Conservation (phyloP, 805 yeast genomes). For the Ogataea nonfermentans region DNA sequence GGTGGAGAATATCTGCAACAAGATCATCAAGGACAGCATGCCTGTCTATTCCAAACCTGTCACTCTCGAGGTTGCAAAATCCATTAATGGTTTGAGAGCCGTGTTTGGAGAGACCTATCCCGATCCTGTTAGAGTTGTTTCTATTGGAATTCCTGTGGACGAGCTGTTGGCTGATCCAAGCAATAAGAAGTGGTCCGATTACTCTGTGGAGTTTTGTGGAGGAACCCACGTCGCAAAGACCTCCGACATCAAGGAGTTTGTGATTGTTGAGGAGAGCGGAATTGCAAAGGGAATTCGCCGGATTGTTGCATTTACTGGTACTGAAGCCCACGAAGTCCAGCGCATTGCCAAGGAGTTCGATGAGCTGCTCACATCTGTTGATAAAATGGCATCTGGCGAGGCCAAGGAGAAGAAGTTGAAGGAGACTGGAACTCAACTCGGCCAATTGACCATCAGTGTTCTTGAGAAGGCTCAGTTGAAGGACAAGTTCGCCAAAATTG, state of each 20-base stretch:
- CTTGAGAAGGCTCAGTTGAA: constrained; percentile 74
- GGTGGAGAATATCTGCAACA: constrained; percentile 74
- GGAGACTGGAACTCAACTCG: constrained; percentile 79
- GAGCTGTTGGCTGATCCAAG: constrained; percentile 71
- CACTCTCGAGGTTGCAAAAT: constrained; percentile 65
- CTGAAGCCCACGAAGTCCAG: constrained; percentile 88
- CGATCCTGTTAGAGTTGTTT: constrained; percentile 97
- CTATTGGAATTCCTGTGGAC: constrained; percentile 88
- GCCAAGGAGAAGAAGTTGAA: constrained; percentile 80
- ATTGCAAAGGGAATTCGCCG: constrained; percentile 99
- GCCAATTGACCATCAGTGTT: constrained; percentile 79
- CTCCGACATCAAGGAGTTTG: constrained; percentile 87
- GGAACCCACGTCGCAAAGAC: constrained; percentile 96
- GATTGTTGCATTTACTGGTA: constrained; percentile 94
- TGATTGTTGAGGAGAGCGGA: constrained; percentile 91
- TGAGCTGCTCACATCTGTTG: constrained; percentile 56
- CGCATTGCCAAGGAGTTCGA: constrained; percentile 74
- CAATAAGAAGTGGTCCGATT: constrained; percentile 69
- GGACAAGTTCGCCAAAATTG: constrained; percentile 71
- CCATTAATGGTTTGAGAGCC: constrained; percentile 86
- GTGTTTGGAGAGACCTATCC: constrained; percentile 99
- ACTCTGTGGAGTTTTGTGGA: constrained; percentile 96
- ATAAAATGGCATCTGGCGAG: constrained; percentile 65
- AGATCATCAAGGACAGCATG: constrained; percentile 66
- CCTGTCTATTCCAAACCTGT: constrained; percentile 84